Evolutionary conservation across 2,329 filamentous ascomycete species (phyloP).

Genomic region (Hawksworthiomyces lignivorus): DNA sequence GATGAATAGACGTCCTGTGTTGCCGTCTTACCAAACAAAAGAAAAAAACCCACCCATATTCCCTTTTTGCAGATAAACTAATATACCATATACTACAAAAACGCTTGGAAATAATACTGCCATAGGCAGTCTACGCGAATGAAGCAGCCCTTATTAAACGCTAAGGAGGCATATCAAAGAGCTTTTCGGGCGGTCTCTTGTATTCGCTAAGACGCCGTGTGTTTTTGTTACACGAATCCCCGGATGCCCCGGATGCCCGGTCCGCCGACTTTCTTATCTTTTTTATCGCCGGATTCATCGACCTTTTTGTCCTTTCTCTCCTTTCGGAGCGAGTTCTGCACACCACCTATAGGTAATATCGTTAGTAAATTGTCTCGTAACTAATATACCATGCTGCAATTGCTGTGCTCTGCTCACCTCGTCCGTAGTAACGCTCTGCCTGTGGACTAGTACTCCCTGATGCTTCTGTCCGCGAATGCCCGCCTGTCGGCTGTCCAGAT

Average conservation of each 20-base stretch:
- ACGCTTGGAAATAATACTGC: no score
- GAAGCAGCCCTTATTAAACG: no score
- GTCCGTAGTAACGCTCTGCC: conserved; percentile 33
- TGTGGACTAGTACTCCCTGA: conserved; percentile 29
- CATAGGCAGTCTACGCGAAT: no score
- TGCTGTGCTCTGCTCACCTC: conserved; percentile 36
- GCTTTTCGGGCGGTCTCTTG: no score
- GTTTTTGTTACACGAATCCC: conserved; percentile 23
- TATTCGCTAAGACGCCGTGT: no score
- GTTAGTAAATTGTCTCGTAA: conserved; percentile 22
- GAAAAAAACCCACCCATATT: no score
- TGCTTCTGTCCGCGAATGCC: conserved; percentile 6
- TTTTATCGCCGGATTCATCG: conserved; percentile 36
- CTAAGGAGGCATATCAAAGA: no score
- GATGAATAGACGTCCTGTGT: no score
- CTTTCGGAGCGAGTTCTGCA: conserved; percentile 40
- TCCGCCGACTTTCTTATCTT: conserved; percentile 30
- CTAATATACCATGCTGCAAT: neutral
- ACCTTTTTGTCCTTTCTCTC: conserved; percentile 42
- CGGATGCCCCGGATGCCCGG: conserved; percentile 30
- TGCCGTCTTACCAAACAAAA: no score
- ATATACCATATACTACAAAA: no score
- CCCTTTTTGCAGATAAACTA: no score
- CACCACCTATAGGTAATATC: conserved; percentile 31
- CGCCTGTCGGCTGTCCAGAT: conserved; percentile 13